Conservation (phyloP, 2,329 filamentous ascomycete genomes). For the Hypoxylon rubiginosum region DNA sequence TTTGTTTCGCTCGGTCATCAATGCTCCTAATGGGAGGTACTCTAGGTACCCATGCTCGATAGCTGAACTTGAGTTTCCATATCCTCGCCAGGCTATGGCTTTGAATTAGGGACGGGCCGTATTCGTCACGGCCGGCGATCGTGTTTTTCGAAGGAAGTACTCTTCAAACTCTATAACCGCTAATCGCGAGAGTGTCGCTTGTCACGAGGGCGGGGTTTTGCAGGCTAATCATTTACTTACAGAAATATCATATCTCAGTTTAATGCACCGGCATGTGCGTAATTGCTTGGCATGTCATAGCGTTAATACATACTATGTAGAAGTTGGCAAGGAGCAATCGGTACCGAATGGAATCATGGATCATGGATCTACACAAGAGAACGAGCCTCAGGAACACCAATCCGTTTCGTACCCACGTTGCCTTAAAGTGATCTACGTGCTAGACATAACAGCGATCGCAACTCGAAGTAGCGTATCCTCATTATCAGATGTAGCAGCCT, state of each 20-base stretch:
- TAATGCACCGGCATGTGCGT: background rate
- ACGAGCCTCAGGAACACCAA: slow-evolving; percentile 1
- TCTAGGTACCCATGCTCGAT: background rate
- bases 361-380: background rate
- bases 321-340: background rate
- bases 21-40: too few species aligned
- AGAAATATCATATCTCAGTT: background rate
- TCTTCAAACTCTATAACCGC: too few species aligned
- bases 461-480: background rate
- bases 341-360: background rate
- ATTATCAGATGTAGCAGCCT: background rate
- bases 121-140: background rate
- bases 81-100: background rate
- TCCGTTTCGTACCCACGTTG: background rate
- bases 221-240: background rate
- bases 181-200: background rate
- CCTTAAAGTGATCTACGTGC: background rate
- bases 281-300: background rate
- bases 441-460: background rate
- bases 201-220: too few species aligned
- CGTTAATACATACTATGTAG: background rate
- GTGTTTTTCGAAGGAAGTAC: too few species aligned
- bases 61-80: background rate
- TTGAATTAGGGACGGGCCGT: background rate
- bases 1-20: too few species aligned